These are phyloP conservation scores for Corymbia citriodora DNA, from an alignment of 441 rosid species.

Conservation along the genomic window DNA sequence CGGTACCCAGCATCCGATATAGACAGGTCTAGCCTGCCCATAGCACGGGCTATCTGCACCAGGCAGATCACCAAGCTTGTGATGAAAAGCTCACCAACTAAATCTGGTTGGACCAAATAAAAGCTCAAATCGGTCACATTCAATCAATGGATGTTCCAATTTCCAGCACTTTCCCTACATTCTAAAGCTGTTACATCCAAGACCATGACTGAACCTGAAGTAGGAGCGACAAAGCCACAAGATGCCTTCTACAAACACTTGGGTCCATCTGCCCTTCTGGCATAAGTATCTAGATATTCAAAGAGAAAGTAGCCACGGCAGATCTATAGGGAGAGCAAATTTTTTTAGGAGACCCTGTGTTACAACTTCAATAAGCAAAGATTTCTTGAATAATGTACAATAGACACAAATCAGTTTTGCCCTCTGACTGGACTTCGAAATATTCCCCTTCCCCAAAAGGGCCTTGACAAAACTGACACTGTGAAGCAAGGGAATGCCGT, in stretches of 20 bases:
- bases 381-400: neutral
- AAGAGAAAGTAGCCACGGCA: neutral
- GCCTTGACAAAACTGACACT: neutral
- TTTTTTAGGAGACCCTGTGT: neutral
- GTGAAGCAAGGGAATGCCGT: neutral
- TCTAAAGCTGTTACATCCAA: neutral
- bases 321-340: neutral
- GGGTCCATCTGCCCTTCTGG: neutral
- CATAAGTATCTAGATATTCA: neutral
- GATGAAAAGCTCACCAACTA: neutral
- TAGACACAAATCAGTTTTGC: neutral
- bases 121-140: neutral
- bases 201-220: neutral
- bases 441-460: neutral
- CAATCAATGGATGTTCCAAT: neutral
- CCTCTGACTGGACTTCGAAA: neutral
- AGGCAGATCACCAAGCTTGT: fast-evolving
- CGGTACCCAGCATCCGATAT: fast-evolving
- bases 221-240: neutral
- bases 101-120: neutral
- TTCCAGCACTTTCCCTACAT: neutral
- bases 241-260: neutral
- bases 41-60: fast-evolving
- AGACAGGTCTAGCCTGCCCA: neutral
- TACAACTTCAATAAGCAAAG: neutral